Base-by-base conservation (phyloP, 805 yeast species). In the Saccharomycopsis javanensis region DNA sequence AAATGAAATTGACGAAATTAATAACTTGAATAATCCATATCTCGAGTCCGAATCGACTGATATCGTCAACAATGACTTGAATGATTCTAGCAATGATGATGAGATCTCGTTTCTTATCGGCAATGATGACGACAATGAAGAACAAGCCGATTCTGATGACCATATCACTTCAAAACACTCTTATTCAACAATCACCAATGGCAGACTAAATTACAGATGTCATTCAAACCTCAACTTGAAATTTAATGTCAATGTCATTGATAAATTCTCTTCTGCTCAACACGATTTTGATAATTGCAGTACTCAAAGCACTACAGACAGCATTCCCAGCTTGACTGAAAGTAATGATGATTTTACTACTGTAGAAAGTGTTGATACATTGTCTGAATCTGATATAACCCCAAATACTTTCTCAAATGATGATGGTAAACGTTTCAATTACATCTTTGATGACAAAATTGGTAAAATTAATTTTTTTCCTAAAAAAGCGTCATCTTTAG, bases 151-250 rank as follows among this genome's bases (percentile, higher is more conserved):
- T 15, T n/a, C n/a, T n/a, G 20, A 5, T 11, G 30, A 45, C n/a
- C 30, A 10, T 7, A n/a, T n/a, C n/a, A n/a, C n/a, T n/a, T n/a
- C 27, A 45, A 45, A 27, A n/a, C 28, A 6, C 30, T 7, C 8
- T 50, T 27, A 23, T 8, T 7, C 3, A 23, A 28, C 37, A n/a
- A 3, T 16, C 20, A 16, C 16, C 23, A 20, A 11, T n/a, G 23
- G 23, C 16, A 42, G 10, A 20, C 45, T 54, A 53, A 45, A 51
- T 31, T 54, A 54, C 57, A 54, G 60, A 51, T 55, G 57, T 38
- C 60, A 55, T 27, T 46, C 42, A 7, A 30, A 57, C 11, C 34
- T 53, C 11, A 56, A 56, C 50, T 53, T 56, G 48, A 42, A 42
- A 11, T 42, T 42, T 5, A 42, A 42, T 20, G 48, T 42, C 28